Evolutionary conservation across 73 alveolate species (phyloP).

Genomic region (Paramecium bursaria): DNA sequence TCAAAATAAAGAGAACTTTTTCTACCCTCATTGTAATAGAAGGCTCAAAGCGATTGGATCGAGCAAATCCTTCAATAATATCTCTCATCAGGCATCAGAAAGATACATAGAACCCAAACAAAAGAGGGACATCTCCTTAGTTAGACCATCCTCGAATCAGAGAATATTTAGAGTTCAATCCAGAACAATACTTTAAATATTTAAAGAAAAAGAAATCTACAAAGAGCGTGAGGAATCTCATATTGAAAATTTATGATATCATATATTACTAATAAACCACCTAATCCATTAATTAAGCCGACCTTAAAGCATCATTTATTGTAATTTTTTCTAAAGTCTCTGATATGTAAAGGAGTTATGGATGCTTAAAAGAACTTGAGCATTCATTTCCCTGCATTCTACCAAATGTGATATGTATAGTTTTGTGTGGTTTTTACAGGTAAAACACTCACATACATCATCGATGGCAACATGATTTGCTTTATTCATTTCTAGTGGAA

Average conservation of each 20-base stretch:
- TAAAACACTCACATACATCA: background rate
- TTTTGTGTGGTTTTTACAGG: slow-evolving; percentile 50
- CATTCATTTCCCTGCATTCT: slow-evolving; percentile 55
- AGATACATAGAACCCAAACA: too few relatives aligned
- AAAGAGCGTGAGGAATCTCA: too few relatives aligned
- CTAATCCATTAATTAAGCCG: slow-evolving; percentile 34
- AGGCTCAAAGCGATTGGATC: too few relatives aligned
- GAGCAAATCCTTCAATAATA: too few relatives aligned
- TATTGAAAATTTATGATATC: background rate
- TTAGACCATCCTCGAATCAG: too few relatives aligned
- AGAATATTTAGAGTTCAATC: too few relatives aligned
- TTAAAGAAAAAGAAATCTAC: too few relatives aligned
- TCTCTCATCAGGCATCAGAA: too few relatives aligned
- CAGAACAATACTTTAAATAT: too few relatives aligned
- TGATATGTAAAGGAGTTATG: background rate
- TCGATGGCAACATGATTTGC: background rate
- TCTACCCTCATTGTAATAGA: too few relatives aligned
- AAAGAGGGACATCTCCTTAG: too few relatives aligned
- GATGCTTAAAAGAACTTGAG: background rate
- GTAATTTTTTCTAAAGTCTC: background rate
- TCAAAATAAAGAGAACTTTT: too few relatives aligned
- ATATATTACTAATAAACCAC: slow-evolving; percentile 22
- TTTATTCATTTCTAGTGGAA: background rate
- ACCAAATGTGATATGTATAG: slow-evolving; percentile 32
- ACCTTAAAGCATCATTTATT: background rate